A percentile compares a stretch with the other conserved stretches of the same genome.
These are phyloP conservation scores for Yarrowia keelungensis DNA, from an alignment of 805 yeast species.

Conservation along the genomic window DNA sequence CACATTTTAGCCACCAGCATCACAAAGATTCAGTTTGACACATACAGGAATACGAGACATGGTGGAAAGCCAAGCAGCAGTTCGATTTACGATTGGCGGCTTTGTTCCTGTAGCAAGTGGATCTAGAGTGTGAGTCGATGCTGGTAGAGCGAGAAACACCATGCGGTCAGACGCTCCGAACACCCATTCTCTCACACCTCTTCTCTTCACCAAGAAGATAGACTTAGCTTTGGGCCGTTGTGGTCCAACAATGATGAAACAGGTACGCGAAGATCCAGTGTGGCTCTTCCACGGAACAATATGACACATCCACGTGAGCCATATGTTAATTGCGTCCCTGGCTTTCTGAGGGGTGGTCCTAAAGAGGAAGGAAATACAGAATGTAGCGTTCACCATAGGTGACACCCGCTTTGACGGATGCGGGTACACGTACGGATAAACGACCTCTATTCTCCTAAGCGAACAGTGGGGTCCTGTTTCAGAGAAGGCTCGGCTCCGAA, in stretches of 20 bases:
- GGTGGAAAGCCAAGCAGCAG: background rate
- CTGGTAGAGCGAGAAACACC: no score
- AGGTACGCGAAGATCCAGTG: conserved; percentile 12
- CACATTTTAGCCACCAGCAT: background rate
- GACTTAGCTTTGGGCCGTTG: conserved; percentile 1
- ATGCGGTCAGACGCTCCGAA: conserved; percentile 24
- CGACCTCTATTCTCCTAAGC: no score
- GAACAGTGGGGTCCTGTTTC: background rate
- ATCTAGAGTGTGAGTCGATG: background rate
- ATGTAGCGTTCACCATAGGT: background rate
- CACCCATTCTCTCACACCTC: background rate
- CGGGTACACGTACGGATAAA: background rate
- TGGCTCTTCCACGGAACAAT: conserved; percentile 1
- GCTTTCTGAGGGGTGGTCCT: background rate
- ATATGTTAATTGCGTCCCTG: background rate
- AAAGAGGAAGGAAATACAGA: no score
- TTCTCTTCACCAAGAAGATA: background rate
- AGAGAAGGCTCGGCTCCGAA: background rate
- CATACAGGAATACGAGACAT: conserved; percentile 32
- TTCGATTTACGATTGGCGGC: conserved; percentile 10
- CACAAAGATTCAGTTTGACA: conserved; percentile 24
- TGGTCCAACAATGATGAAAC: conserved; percentile 4
- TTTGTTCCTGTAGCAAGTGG: conserved; percentile 10
- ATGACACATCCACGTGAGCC: conserved; percentile 6
- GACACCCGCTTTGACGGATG: background rate